Evolutionary conservation across 306 rosid species (phyloP), one percentile per base, ranked within the genome.

Genomic region (Adenanthera pavonina): DNA sequence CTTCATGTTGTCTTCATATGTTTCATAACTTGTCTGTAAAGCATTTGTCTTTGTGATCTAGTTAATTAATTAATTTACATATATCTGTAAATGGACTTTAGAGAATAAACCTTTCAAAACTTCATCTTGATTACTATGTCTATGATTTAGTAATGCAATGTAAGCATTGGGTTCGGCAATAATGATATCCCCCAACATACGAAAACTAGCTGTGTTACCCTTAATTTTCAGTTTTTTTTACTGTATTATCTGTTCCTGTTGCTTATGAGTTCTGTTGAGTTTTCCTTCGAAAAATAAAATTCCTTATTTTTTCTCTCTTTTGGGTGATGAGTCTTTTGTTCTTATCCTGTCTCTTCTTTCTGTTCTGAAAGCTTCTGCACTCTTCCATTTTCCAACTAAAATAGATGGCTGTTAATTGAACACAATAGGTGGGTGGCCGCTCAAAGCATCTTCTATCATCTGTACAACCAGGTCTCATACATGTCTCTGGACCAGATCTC

Each of bases 401-500:
- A 73, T 52, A 41, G 40, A 6, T 79, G 70, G 48, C 72, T 53
- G 57, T 44, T 77, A 72, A 73, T 74, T 81, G 74, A 67, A 34
- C 61, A 36, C 76, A 13, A 78, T 80, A 95, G 99, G 99, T 93
- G 99, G 99, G 81, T 95, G 70, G 99, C 92, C 0, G 98, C 98
- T 36, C 99, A 95, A 80, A 95, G 99, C 70, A 87, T 95, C 76
- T 95, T 95, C 90, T 93, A 95, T 80, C 99, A 95, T 86, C 91
- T 95, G 35, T 95, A 95, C 88, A 95, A 95, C 85, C 99, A 93
- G 71, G 99, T 95, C 34, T 95, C 99, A 43, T 95, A 95, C 89
- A 95, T 95, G 99, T 95, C 99, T 67, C 85, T 95, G 81, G 99
- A 95, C 8, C 86, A 95, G 92, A 95, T 95, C 81, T 95, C 99